These are phyloP conservation scores for Neoascochyta sp. DNA, from an alignment of 2,329 filamentous ascomycete species.

Conservation along the genomic window DNA sequence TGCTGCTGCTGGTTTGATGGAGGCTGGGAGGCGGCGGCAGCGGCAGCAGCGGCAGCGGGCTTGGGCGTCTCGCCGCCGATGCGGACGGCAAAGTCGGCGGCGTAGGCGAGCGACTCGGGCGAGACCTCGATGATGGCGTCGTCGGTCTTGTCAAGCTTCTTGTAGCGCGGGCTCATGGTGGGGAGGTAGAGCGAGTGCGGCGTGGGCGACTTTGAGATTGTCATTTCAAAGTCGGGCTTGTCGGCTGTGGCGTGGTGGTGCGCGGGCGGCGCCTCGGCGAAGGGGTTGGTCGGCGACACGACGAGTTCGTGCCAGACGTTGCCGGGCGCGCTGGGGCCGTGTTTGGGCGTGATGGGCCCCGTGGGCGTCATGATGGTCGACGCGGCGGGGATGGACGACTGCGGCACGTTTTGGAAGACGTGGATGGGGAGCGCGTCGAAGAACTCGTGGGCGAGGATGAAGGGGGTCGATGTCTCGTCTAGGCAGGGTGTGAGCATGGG, in stretches of 20 bases:
- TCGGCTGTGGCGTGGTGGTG: constrained; percentile 14
- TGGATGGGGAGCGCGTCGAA: constrained; percentile 98
- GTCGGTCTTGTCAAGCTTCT: constrained; percentile 62
- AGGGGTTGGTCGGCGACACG: constrained; percentile 38
- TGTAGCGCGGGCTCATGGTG: constrained; percentile 74
- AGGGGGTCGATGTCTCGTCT: constrained; percentile 71
- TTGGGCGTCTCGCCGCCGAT: constrained; percentile 65
- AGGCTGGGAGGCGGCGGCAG: constrained; percentile 3
- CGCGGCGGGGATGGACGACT: constrained; percentile 37
- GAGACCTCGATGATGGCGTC: constrained; percentile 82
- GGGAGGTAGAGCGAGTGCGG: constrained; percentile 83
- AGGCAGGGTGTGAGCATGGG: too few species aligned
- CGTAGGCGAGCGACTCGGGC: constrained; percentile 78
- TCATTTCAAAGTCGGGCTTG: constrained; percentile 80
- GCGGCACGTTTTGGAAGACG: constrained; percentile 74
- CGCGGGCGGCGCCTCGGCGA: constrained; percentile 23
- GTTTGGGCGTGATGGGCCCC: constrained; percentile 45
- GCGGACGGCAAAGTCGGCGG: constrained; percentile 73
- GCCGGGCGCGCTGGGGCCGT: constrained; percentile 32
- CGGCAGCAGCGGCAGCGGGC: constrained; percentile 1
- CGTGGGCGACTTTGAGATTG: constrained; percentile 69
- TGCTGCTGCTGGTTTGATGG: constrained; percentile 41
- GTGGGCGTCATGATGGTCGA: constrained; percentile 49
- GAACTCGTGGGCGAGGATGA: constrained; percentile 96
- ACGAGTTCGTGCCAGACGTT: constrained; percentile 46